Evolutionary conservation across 495 filamentous ascomycete species (phyloP).

Genomic region (Usnea hakonensis): DNA sequence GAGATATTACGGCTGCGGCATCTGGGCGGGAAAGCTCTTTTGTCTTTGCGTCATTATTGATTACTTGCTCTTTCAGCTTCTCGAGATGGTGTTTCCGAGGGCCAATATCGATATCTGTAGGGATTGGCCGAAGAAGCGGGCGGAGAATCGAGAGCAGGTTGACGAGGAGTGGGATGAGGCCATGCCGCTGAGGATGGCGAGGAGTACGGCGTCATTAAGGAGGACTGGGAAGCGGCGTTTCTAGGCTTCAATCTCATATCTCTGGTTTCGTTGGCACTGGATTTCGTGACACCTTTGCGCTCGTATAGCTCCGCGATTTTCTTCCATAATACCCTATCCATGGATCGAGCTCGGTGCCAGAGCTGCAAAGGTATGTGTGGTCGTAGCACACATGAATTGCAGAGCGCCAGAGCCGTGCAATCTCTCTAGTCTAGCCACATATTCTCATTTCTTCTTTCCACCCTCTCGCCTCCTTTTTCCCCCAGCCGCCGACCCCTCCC

Average conservation of each 20-base stretch:
- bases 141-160: not conserved
- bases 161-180: slow-evolving; percentile 13
- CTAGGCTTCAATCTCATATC: not conserved
- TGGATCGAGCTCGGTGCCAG: not conserved
- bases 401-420: slow-evolving; percentile 16
- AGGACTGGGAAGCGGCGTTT: slow-evolving; percentile 7
- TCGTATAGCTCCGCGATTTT: not conserved
- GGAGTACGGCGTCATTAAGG: slow-evolving; percentile 10
- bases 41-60: slow-evolving; percentile 91
- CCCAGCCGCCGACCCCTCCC: slow-evolving; percentile 14
- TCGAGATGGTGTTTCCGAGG: slow-evolving; percentile 82
- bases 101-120: slow-evolving; percentile 78
- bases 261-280: not conserved
- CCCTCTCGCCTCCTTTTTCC: slow-evolving; percentile 23
- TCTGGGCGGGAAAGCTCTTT: slow-evolving; percentile 97
- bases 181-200: slow-evolving; percentile 4
- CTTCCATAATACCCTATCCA: slow-evolving; percentile 6
- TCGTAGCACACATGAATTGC: not conserved
- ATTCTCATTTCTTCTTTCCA: slow-evolving; percentile 15
- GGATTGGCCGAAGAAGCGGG: slow-evolving; percentile 76
- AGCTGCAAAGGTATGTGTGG: not conserved
- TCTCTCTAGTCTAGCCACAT: not conserved
- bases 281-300: not conserved
- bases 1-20: slow-evolving; percentile 97
- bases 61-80: slow-evolving; percentile 75